phyloP scores from a whole-genome alignment of 345 rosid species.

The Pseudoturritis turrita region DNA sequence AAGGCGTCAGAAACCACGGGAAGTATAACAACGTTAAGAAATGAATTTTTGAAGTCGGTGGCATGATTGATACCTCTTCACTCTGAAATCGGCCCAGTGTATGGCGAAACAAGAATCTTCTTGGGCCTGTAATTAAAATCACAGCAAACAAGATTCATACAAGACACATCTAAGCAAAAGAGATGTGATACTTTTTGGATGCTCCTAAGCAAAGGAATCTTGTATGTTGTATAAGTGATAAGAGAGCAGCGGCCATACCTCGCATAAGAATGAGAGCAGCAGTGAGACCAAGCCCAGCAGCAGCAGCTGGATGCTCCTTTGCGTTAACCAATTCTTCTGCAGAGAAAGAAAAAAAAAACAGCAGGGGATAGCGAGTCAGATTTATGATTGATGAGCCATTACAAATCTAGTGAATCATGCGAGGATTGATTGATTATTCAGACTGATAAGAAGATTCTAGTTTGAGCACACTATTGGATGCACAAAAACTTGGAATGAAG shows the following conservation, averaged over 20 bases:
- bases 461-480: background rate
- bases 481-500: background rate
- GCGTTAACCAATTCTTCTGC: conserved; percentile 59
- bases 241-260: conserved; percentile 40
- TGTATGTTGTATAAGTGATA: background rate
- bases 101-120: conserved; percentile 72
- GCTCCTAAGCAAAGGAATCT: background rate
- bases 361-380: background rate
- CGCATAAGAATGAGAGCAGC: conserved; percentile 66
- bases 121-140: conserved; percentile 53
- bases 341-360: background rate
- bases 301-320: conserved; percentile 67
- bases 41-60: background rate
- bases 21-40: background rate
- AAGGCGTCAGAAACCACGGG: background rate
- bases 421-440: background rate
- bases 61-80: conserved; percentile 66
- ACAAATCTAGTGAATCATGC: background rate
- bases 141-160: background rate
- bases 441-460: background rate
- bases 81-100: conserved; percentile 79
- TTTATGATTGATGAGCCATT: background rate
- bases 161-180: background rate
- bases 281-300: conserved; percentile 58
- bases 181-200: background rate